Percentiles rank a stretch among this genome's conserved stretches.
Conservation (phyloP, 1,139 yeast genomes). For the Geotrichum australiense region DNA sequence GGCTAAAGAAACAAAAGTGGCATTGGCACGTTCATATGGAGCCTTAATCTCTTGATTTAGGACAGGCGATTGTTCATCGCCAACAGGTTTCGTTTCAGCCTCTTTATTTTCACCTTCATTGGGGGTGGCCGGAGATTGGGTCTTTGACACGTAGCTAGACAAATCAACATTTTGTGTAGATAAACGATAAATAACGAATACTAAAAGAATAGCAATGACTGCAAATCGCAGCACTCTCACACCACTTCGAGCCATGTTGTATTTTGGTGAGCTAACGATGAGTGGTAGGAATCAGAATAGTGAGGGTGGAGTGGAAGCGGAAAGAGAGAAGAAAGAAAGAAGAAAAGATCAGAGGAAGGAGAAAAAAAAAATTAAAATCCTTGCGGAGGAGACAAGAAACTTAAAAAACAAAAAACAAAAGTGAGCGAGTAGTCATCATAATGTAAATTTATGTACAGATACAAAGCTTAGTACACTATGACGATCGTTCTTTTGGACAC, state of each 20-base stretch:
- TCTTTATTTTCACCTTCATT: background rate
- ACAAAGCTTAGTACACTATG: too few species aligned
- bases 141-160: conserved; percentile 23
- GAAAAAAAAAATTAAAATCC: too few species aligned
- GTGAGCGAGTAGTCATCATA: too few species aligned
- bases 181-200: conserved; percentile 36
- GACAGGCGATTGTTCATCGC: conserved; percentile 10
- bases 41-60: conserved; percentile 7
- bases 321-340: background rate
- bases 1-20: conserved; percentile 68
- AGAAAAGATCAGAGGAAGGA: background rate
- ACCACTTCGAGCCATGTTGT: conserved; percentile 33
- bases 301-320: background rate
- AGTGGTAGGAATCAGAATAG: background rate
- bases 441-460: too few species aligned
- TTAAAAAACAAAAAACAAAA: too few species aligned
- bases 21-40: conserved; percentile 40
- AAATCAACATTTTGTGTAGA: conserved; percentile 30
- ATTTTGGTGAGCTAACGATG: background rate
- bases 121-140: conserved; percentile 4
- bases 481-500: too few species aligned
- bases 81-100: conserved; percentile 2
- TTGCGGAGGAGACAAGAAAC: too few species aligned
- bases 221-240: conserved; percentile 35
- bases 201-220: conserved; percentile 33